A percentile compares a stretch with the other conserved stretches of the same genome.
Conservation (phyloP, 768 basidiomycete species). For the Amanita pallidorosea region DNA sequence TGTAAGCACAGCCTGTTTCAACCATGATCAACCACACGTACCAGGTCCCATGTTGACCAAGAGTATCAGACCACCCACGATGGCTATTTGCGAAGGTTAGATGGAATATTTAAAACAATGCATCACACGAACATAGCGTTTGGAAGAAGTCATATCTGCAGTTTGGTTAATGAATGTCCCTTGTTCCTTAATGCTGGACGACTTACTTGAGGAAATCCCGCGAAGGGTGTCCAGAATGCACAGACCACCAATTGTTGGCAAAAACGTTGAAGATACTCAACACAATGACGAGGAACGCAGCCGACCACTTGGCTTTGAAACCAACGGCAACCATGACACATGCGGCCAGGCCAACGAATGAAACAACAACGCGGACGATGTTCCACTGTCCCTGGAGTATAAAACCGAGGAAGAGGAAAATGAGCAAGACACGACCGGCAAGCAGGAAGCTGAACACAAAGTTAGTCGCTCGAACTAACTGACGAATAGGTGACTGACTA, state of each 20-base stretch:
- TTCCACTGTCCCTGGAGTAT: conserved; percentile 90
- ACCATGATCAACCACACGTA: conserved; percentile 19
- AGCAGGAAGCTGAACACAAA: conserved; percentile 71
- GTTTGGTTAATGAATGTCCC: conserved; percentile 12
- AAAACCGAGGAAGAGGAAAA: conserved; percentile 99
- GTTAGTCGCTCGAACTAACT: background rate
- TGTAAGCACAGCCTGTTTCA: background rate
- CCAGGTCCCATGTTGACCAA: conserved; percentile 98
- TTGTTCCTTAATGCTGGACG: background rate
- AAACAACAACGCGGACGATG: conserved; percentile 76
- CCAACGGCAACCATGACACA: conserved; percentile 96
- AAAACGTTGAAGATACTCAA: conserved; percentile 95
- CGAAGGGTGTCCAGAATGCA: conserved; percentile 86
- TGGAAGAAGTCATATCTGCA: conserved; percentile 97
- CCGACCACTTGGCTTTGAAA: conserved; percentile 99
- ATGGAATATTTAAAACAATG: background rate
- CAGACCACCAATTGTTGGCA: conserved; percentile 98
- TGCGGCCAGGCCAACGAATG: conserved; percentile 81
- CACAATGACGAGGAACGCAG: conserved; percentile 86
- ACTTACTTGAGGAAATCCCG: conserved; percentile 95
- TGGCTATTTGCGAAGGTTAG: conserved; percentile 32
- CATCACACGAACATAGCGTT: conserved; percentile 54
- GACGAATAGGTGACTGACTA: conserved; percentile 51
- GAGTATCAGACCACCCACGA: conserved; percentile 94
- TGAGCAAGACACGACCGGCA: conserved; percentile 91